Base-by-base conservation (phyloP, 192 early-diverging fungal species). In the Entomortierella parvispora region DNA sequence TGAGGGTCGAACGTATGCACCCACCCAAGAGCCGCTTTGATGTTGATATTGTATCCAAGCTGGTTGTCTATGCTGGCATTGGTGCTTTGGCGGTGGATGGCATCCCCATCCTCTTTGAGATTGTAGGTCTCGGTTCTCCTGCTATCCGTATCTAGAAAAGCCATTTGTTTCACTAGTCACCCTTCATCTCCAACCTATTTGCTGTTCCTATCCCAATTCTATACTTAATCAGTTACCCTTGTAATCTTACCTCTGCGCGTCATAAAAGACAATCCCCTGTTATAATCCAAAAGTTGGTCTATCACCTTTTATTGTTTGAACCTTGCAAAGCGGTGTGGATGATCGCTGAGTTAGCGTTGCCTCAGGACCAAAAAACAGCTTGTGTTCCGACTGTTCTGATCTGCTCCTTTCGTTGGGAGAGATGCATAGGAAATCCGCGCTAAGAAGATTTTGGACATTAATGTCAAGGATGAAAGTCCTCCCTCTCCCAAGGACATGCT, bases 31-130 rank as follows among this genome's bases (percentile, higher is more conserved):
- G 82, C 44, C 65, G 86, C 10, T 85, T 85, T 44, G 86, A 88
- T 67, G 80, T 88, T 20, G 86, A 88, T 51, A 85, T 88, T 77
- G 86, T 85, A n/a, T 75, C 80, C 37, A 88, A 88, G 61, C 61
- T 88, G 20, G 84, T 88, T 47, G 86, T 88, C 9, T 88, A 88
- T 80, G 84, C 86, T 22, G 86, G 85, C 54, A 81, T 87, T 67
- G 86, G 86, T 20, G 80, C 72, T 15, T 40, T 85, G 20, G 86
- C 84, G 22, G 81, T 80, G 12, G 81, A 84, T 63, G 63, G 80
- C 0, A 69, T 80, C 61, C 86, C 86, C 6, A 68, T 85, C 22
- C 44, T 88, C 26, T 88, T 88, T 61, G 79, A 80, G 51, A 33
- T 82, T 6, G 49, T 67, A 10, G 83, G 83, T 22, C 49, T 84